Evolutionary conservation across 2,329 filamentous ascomycete species (phyloP).

Genomic region (Ascochyta fabae): DNA sequence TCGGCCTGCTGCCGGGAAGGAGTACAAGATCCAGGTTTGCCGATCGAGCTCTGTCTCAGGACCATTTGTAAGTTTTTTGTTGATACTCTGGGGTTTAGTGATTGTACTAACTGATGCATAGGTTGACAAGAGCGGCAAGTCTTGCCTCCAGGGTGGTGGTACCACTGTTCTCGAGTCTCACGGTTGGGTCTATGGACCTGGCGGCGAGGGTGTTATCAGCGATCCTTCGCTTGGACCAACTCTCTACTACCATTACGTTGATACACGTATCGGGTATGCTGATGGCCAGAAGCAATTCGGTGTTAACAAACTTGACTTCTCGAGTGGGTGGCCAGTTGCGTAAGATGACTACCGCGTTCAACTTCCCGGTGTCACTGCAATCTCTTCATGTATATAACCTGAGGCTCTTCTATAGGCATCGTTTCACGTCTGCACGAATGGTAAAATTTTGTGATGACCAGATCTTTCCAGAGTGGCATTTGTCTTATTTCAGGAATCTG

Average conservation of each 20-base stretch:
- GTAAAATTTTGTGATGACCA: no score
- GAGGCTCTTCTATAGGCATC: neutral
- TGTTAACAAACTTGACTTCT: slow-evolving; percentile 56
- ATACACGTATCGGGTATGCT: slow-evolving; percentile 57
- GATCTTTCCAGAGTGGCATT: no score
- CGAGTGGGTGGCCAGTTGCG: slow-evolving; percentile 52
- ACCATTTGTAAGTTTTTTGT: slow-evolving; percentile 51
- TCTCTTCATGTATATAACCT: neutral
- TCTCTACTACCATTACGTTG: slow-evolving; percentile 21
- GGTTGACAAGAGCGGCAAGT: slow-evolving; percentile 58
- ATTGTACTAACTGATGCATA: neutral
- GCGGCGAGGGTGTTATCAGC: slow-evolving; percentile 64
- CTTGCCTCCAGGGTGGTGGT: slow-evolving; percentile 62
- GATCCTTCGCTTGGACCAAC: slow-evolving; percentile 53
- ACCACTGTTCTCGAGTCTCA: slow-evolving; percentile 65
- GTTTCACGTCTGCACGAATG: no score
- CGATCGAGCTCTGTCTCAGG: slow-evolving; percentile 58
- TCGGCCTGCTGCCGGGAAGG: slow-evolving; percentile 60
- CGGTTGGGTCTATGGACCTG: slow-evolving; percentile 65
- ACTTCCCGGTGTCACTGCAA: neutral
- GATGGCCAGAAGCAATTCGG: slow-evolving; percentile 57
- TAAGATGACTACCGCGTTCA: neutral
- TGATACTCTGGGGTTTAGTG: no score
- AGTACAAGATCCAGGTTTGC: slow-evolving; percentile 70
- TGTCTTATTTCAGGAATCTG: no score